These are phyloP conservation scores for Herpetomonas tarakana DNA, from an alignment of 208 protist species.

Conservation along the genomic window DNA sequence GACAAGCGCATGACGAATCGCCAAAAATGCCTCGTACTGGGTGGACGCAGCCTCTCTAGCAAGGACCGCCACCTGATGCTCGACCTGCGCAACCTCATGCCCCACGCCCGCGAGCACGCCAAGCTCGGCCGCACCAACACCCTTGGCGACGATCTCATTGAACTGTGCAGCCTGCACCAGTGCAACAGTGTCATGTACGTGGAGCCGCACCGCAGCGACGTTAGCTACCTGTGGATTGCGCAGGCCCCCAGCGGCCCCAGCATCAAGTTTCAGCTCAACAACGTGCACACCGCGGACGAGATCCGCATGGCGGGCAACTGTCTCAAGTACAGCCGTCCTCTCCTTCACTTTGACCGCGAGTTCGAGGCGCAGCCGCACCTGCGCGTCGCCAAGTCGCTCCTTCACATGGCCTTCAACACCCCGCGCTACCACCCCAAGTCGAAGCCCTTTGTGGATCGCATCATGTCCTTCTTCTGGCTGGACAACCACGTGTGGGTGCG, in stretches of 20 bases:
- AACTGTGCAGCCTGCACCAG: conserved; percentile 90
- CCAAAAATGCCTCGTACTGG: conserved; percentile 93
- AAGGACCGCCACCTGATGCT: conserved; percentile 93
- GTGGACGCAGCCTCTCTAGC: conserved; percentile 86
- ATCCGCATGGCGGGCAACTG: conserved; percentile 98
- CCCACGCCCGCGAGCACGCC: conserved; percentile 92
- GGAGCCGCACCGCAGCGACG: conserved; percentile 85
- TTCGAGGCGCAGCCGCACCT: conserved; percentile 94
- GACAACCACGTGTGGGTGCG: conserved; percentile 98
- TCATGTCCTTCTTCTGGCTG: conserved; percentile 96
- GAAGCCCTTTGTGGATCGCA: conserved; percentile 99
- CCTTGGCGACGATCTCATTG: conserved; percentile 71
- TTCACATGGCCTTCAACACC: conserved; percentile 96
- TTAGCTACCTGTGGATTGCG: conserved; percentile 94
- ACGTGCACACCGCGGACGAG: conserved; percentile 97
- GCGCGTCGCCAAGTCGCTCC: conserved; percentile 94
- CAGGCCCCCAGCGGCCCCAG: conserved; percentile 93
- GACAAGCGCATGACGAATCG: conserved; percentile 90
- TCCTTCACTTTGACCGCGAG: conserved; percentile 96
- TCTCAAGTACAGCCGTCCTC: conserved; percentile 96
- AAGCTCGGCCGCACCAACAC: conserved; percentile 84
- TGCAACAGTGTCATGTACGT: conserved; percentile 94
- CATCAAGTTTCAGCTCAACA: conserved; percentile 94
- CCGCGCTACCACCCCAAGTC: conserved; percentile 96
- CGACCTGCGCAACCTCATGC: conserved; percentile 92